Evolutionary conservation across 2,329 filamentous ascomycete genomes (phyloP).

Genomic region (Penicillium freii): DNA sequence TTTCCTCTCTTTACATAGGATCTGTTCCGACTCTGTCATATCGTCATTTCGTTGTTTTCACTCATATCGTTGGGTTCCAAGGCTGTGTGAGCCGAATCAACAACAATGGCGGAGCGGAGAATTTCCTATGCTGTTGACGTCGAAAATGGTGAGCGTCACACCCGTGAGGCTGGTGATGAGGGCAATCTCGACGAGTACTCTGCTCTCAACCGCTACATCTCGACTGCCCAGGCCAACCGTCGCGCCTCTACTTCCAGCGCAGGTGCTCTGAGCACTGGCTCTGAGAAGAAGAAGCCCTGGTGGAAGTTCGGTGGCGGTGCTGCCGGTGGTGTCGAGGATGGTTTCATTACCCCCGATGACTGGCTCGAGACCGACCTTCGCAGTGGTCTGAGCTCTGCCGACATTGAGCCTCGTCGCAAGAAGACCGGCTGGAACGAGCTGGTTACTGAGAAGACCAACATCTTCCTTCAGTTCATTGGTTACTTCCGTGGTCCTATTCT

Average conservation of each 20-base stretch:
- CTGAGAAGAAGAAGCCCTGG: constrained; percentile 53
- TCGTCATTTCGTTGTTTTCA: constrained; percentile 36
- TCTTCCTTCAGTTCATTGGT: constrained; percentile 70
- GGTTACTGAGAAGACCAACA: constrained; percentile 70
- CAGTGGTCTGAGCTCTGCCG: constrained; percentile 57
- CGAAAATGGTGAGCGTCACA: constrained; percentile 41
- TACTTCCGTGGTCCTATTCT: constrained; percentile 67
- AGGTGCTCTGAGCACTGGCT: constrained; percentile 43
- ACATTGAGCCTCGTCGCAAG: constrained; percentile 65
- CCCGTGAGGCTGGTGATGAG: constrained; percentile 30
- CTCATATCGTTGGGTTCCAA: constrained; percentile 39
- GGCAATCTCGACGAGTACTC: constrained; percentile 59
- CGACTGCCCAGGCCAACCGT: constrained; percentile 60
- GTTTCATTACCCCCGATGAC: constrained; percentile 58
- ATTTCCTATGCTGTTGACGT: constrained; percentile 46
- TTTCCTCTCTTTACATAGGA: constrained; percentile 33
- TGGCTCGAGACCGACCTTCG: constrained; percentile 68
- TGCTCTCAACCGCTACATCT: constrained; percentile 66
- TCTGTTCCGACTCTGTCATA: constrained; percentile 40
- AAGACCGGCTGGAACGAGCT: constrained; percentile 70
- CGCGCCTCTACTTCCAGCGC: constrained; percentile 49
- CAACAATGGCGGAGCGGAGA: constrained; percentile 47
- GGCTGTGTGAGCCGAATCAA: constrained; percentile 41
- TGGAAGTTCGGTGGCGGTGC: constrained; percentile 56
- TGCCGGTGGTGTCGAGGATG: constrained; percentile 28